Base-by-base conservation (phyloP, 1,139 yeast species). In the Zygoascus meyerae region DNA sequence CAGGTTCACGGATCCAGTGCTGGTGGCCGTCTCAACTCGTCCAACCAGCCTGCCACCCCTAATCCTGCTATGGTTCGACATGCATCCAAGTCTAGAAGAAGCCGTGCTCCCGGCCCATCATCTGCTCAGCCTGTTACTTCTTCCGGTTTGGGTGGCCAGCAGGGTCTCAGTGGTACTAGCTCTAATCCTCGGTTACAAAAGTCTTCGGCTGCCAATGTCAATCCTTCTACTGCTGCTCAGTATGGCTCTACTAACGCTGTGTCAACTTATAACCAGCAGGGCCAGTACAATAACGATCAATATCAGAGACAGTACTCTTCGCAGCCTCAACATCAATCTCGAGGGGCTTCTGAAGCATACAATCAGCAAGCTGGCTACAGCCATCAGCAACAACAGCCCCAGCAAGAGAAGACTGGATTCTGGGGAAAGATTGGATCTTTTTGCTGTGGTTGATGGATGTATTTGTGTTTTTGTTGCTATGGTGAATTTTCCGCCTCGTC, bases 51-150 rank as follows among this genome's bases (percentile, higher is more conserved):
- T 6, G 47, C 53, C 17, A 55, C 63, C 17, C 63, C 65, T 18
- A 61, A 59, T 47, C 60, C 67, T 31, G 64, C 65, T 5, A 50
- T 60, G 51, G 55, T 58, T 21, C 55, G 67, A 38, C 64, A 62
- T 48, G 55, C 62, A 34, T 59, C 63, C 49, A 61, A 63, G 52
- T 59, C 65, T 31, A 51, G 64, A 44, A 58, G 65, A n/a, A 50
- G 51, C 30, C 50, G 60, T 12, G 49, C 54, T 17, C 41, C 34
- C 5, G 42, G 35, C 16, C 32, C 38, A 11, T 34, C 21, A 9
- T 14, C 38, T n/a, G 29, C 29, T 14, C 42, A 39, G 42, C 34
- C 42, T 10, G 39, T 35, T 15, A 18, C 39, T 9, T 39, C 42
- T 30, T 18, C 42, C 2, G 42, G 32, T 16, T 11, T 39, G 17